Evolutionary conservation across 768 basidiomycete species (phyloP), one percentile per base, ranked within the genome.

Genomic region (Amanita muscaria): DNA sequence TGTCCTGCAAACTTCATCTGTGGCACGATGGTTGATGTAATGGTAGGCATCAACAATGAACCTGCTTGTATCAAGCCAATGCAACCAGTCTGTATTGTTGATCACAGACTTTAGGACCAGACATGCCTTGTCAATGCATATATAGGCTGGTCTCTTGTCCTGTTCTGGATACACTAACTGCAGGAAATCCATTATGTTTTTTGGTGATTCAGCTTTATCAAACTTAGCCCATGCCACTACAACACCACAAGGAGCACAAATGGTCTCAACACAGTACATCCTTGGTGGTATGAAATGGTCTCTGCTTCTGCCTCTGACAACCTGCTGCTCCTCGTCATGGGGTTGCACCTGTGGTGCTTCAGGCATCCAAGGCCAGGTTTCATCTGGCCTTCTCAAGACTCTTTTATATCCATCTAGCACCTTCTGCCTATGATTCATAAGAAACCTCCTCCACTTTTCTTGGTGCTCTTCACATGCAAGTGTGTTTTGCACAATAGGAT

Each of bases 11-110:
- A 52, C 24, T 14, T 9, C n/a, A 42, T 53, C 47, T 21, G 35
- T 49, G 22, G 36, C 33, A 10, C 34, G 24, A 48, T 53, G 47
- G 34, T 47, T 40, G 23, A 45, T 48, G 32, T 56, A 56, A 44
- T 54, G 55, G 32, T 53, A 58, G 12, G 53, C 23, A 47, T 56
- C 55, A 5, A 57, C 56, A 50, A 54, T 56, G 30, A 58, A 54
- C 12, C 51, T 15, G n/a, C 49, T 57, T 3, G 53, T 49, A 6
- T 30, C 19, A 39, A 38, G 31, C 51, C 51, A 53, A 3, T 8
- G 32, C 18, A 39, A 27, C 51, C 49, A 53, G 25, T 40, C 23
- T 5, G 33, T 39, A 23, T 50, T 38, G 25, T 5, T 22, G 16
- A 44, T 40, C 34, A 29, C 15, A 15, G 30, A 14, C 47, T 29